Conservation (phyloP, 2,329 filamentous ascomycete genomes). For the Trichoderma hamatum region DNA sequence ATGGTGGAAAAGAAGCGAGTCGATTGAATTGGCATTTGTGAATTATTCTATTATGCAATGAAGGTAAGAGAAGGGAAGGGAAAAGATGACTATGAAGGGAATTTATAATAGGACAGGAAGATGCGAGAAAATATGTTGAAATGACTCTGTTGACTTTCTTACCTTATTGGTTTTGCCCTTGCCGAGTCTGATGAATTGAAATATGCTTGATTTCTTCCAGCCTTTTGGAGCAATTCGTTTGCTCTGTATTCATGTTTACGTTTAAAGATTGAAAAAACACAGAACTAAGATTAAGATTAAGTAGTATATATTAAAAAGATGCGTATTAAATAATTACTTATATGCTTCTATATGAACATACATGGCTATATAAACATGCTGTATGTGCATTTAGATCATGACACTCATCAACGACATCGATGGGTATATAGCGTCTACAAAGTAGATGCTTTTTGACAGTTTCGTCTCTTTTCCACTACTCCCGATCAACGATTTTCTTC, state of each 20-base stretch:
- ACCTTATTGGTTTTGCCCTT: background rate
- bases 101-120: background rate
- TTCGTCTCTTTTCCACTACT: background rate
- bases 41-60: background rate
- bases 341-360: background rate
- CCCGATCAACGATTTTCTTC: background rate
- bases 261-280: no score
- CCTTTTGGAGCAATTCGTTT: background rate
- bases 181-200: no score
- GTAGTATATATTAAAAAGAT: background rate
- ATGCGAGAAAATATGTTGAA: background rate
- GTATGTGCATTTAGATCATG: conserved; percentile 2
- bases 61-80: background rate
- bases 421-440: conserved; percentile 1
- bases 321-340: conserved; percentile 11
- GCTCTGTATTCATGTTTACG: background rate
- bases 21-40: background rate
- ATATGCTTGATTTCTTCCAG: background rate
- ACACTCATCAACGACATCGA: background rate
- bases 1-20: background rate
- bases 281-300: background rate
- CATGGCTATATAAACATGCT: conserved; percentile 15
- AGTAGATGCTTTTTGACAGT: background rate
- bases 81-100: background rate
- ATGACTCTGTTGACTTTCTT: background rate